Evolutionary conservation across 805 yeast genomes (phyloP).

Genomic region (Saccharomycopsis synnaedendra): DNA sequence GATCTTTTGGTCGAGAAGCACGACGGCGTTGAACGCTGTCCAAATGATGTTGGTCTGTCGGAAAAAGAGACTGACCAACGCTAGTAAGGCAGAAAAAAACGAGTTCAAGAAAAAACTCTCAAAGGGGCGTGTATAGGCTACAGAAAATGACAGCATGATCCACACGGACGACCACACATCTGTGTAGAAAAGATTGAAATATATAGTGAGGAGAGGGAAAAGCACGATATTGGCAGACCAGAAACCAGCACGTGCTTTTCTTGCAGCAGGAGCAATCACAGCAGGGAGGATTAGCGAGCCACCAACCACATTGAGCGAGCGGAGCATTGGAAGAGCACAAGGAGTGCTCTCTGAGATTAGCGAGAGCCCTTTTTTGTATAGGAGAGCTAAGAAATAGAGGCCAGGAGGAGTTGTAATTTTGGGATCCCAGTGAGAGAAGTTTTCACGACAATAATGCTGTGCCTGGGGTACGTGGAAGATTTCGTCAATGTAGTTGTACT

Average conservation of each 20-base stretch:
- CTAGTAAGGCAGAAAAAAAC: constrained; percentile 38
- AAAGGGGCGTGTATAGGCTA: constrained; percentile 26
- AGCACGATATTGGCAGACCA: constrained; percentile 34
- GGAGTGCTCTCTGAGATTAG: constrained; percentile 19
- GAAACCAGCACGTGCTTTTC: constrained; percentile 31
- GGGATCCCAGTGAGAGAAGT: constrained; percentile 65
- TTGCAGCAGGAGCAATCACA: constrained; percentile 28
- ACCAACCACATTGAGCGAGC: constrained; percentile 57
- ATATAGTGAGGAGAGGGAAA: constrained; percentile 65
- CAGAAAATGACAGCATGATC: constrained; percentile 43
- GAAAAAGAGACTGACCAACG: constrained; percentile 55
- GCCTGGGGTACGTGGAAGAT: constrained; percentile 80
- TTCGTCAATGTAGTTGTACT: constrained; percentile 41
- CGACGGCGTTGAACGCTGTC: constrained; percentile 48
- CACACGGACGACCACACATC: constrained; percentile 86
- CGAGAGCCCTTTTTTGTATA: constrained; percentile 22
- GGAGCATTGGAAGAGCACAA: constrained; percentile 29
- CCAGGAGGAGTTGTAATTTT: constrained; percentile 98
- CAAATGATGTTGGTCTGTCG: constrained; percentile 91
- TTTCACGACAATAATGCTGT: constrained; percentile 46
- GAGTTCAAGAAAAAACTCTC: constrained; percentile 18
- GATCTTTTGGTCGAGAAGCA: neutral
- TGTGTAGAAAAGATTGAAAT: constrained; percentile 74
- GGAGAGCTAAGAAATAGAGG: constrained; percentile 42
- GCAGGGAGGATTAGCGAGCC: constrained; percentile 45